Conservation (phyloP, 305 asterid species). For the Fraxinus sp. region DNA sequence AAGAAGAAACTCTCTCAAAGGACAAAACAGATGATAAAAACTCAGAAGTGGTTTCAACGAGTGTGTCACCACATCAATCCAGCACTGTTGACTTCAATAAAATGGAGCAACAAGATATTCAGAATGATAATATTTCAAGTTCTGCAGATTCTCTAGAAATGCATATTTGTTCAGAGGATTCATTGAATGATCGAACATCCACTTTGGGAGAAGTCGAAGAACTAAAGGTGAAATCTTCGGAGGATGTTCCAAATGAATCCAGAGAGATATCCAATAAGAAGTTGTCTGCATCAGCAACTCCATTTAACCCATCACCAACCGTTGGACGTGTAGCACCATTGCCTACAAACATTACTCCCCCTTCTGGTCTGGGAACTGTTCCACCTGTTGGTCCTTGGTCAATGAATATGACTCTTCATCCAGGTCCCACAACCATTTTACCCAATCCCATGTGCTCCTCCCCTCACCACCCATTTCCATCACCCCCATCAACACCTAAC, state of each 20-base stretch:
- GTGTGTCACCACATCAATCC: conserved; percentile 32
- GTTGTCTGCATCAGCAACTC: conserved; percentile 96
- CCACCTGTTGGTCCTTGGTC: conserved; percentile 77
- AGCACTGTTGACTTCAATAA: conserved; percentile 35
- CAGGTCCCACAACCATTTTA: conserved; percentile 68
- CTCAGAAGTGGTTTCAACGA: conserved; percentile 34
- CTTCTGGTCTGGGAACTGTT: conserved; percentile 65
- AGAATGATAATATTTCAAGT: conserved; percentile 28
- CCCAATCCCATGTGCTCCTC: conserved; percentile 72
- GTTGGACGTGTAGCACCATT: conserved; percentile 59
- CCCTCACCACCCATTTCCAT: conserved; percentile 86
- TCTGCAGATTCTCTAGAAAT: conserved; percentile 38
- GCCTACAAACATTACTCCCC: conserved; percentile 60
- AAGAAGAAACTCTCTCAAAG: conserved; percentile 42
- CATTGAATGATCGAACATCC: conserved; percentile 36
- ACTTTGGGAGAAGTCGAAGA: conserved; percentile 49
- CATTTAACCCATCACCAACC: conserved; percentile 79
- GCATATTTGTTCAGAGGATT: conserved; percentile 39
- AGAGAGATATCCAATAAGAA: conserved; percentile 64
- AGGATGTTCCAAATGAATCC: conserved; percentile 43
- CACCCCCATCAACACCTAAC: conserved; percentile 90
- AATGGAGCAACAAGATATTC: conserved; percentile 33
- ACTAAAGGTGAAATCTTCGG: conserved; percentile 40
- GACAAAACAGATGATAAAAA: conserved; percentile 34
- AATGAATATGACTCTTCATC: conserved; percentile 86